Evolutionary conservation across 768 basidiomycete genomes (phyloP).

Genomic region (Lactarius hengduanensis): DNA sequence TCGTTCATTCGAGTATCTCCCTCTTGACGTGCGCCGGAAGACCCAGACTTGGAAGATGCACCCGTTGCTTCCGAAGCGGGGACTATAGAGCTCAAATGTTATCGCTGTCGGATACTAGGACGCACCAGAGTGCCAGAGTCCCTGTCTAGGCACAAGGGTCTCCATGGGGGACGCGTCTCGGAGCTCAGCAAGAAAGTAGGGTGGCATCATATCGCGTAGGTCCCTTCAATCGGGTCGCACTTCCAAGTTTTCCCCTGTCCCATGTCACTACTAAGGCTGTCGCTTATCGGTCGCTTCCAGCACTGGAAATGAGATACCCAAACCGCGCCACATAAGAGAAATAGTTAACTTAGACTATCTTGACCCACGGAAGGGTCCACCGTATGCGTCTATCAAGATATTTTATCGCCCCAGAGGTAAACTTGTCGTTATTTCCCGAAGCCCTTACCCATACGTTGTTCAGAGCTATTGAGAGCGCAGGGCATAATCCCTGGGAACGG

Average conservation of each 20-base stretch:
- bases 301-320: constrained; percentile 11
- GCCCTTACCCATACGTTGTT: neutral
- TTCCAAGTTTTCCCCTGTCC: too few species aligned
- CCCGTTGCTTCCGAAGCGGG: constrained; percentile 17
- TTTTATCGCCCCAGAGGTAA: constrained; percentile 23
- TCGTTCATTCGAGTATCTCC: neutral
- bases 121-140: too few species aligned
- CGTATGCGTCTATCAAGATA: constrained; percentile 10
- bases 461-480: constrained; percentile 20
- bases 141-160: accelerated
- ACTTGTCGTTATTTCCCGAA: neutral
- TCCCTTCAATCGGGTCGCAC: neutral
- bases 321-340: neutral
- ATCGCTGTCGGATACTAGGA: neutral
- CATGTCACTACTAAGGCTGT: neutral
- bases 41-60: constrained; percentile 18
- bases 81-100: constrained; percentile 17
- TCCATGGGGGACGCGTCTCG: constrained; percentile 16
- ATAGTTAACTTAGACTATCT: neutral
- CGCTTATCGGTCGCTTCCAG: neutral
- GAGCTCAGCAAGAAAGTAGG: constrained; percentile 25
- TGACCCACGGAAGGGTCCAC: constrained; percentile 1
- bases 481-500: constrained; percentile 8
- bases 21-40: neutral
- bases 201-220: constrained; percentile 22